phyloP scores from a whole-genome alignment of 2,329 filamentous ascomycete species.

The Exophiala bonariae region DNA sequence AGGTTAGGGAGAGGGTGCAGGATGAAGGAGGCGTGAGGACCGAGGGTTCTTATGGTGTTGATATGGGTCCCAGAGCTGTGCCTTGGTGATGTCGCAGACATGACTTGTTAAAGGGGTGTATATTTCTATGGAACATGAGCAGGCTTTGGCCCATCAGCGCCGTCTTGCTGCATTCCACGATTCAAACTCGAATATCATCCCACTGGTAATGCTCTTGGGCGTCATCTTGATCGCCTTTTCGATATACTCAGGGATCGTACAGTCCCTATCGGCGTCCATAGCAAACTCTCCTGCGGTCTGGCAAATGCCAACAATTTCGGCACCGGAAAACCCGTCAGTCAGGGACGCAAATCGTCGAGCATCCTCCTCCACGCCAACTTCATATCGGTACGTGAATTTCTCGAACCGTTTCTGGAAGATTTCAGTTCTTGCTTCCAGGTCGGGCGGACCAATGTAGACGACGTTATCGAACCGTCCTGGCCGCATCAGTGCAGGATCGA shows the following conservation, averaged over 20 bases:
- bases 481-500: conserved; percentile 83
- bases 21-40: conserved; percentile 15
- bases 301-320: conserved; percentile 70
- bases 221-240: conserved; percentile 42
- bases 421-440: conserved; percentile 68
- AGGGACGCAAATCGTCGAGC: conserved; percentile 55
- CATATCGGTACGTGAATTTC: conserved; percentile 54
- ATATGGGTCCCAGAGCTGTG: conserved; percentile 22
- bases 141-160: no score
- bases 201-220: conserved; percentile 24
- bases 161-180: conserved; percentile 21
- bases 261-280: conserved; percentile 47
- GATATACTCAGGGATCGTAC: conserved; percentile 46
- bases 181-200: conserved; percentile 25
- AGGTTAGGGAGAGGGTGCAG: conserved; percentile 17
- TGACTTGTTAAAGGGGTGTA: neutral
- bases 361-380: conserved; percentile 60
- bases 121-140: no score
- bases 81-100: conserved; percentile 20
- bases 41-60: conserved; percentile 21
- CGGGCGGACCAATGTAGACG: conserved; percentile 82
- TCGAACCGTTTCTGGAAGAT: conserved; percentile 71
- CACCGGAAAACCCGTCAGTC: conserved; percentile 80
- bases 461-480: conserved; percentile 82
- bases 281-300: conserved; percentile 52